phyloP scores from a whole-genome alignment of 2,329 filamentous ascomycete genomes.

The Podosphaera aphanis region DNA sequence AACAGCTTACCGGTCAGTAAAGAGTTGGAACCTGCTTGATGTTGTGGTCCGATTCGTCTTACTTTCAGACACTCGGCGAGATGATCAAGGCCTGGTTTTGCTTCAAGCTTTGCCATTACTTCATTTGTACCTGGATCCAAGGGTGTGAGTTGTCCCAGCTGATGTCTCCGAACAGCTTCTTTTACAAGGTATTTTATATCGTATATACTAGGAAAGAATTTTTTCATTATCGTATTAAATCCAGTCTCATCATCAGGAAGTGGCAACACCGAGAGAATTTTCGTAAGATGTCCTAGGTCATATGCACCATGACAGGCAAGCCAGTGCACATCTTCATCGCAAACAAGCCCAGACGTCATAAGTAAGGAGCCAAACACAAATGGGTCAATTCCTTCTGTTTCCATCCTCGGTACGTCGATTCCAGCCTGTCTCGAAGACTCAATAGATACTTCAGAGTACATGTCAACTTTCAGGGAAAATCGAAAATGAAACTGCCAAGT shows the following conservation, averaged over 20 bases:
- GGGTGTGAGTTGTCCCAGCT: slow-evolving; percentile 36
- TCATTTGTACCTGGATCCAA: slow-evolving; percentile 41
- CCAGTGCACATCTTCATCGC: slow-evolving; percentile 77
- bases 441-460: slow-evolving; percentile 93
- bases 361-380: slow-evolving; percentile 71
- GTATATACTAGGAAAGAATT: slow-evolving; percentile 81
- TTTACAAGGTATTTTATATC: slow-evolving; percentile 98
- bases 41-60: slow-evolving; percentile 64
- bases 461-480: slow-evolving; percentile 82
- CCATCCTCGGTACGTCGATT: slow-evolving; percentile 71
- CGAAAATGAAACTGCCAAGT: slow-evolving; percentile 99
- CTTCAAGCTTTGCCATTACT: slow-evolving; percentile 64
- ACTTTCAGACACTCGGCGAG: slow-evolving; percentile 84
- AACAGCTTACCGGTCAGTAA: slow-evolving; percentile 85
- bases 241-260: slow-evolving; percentile 75
- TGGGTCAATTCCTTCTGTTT: slow-evolving; percentile 75
- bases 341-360: slow-evolving; percentile 76
- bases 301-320: slow-evolving; percentile 96
- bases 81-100: slow-evolving; percentile 79
- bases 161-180: slow-evolving; percentile 50
- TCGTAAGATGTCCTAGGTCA: slow-evolving; percentile 92
- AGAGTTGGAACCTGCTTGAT: slow-evolving; percentile 85
- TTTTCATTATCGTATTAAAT: slow-evolving; percentile 70
- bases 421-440: slow-evolving; percentile 74
- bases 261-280: slow-evolving; percentile 63